Conservation (phyloP, 164 flowering plant species). For the Aristolochia californica region DNA sequence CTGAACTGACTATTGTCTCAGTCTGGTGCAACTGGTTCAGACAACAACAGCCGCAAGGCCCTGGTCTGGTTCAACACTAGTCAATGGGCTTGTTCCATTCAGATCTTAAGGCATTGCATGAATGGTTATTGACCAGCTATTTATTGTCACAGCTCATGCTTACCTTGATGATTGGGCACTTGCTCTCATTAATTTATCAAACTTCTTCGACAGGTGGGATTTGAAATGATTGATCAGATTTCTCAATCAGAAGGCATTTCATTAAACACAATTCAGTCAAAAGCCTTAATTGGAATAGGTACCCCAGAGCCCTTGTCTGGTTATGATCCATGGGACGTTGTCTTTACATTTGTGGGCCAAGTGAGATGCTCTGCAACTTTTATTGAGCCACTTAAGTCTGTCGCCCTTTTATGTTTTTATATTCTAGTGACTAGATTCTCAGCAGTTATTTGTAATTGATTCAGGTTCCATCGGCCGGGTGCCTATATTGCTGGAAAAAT, state of each 20-base stretch:
- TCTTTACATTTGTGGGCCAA: background rate
- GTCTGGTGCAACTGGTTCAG: too few species aligned
- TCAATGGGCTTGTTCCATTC: too few species aligned
- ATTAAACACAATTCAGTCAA: conserved; percentile 90
- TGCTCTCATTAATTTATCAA: too few species aligned
- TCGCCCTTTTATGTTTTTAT: background rate
- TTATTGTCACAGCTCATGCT: too few species aligned
- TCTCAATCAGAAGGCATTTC: conserved; percentile 59
- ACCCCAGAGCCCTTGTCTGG: conserved; percentile 5
- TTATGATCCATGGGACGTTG: background rate
- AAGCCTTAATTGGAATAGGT: conserved; percentile 92
- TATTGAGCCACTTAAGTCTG: background rate
- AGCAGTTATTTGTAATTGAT: conserved; percentile 19
- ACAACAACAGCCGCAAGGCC: too few species aligned
- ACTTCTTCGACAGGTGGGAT: conserved; percentile 55
- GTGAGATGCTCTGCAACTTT: background rate
- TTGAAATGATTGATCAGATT: conserved; percentile 91
- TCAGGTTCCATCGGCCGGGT: conserved; percentile 93
- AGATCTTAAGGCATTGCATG: too few species aligned
- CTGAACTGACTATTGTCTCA: too few species aligned
- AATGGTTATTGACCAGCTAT: too few species aligned
- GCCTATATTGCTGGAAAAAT: conserved; percentile 80
- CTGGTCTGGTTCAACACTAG: too few species aligned
- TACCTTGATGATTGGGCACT: too few species aligned
- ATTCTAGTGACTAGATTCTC: conserved; percentile 9